phyloP scores from a whole-genome alignment of 2,329 filamentous ascomycete genomes.

The Diaporthe longicolla region DNA sequence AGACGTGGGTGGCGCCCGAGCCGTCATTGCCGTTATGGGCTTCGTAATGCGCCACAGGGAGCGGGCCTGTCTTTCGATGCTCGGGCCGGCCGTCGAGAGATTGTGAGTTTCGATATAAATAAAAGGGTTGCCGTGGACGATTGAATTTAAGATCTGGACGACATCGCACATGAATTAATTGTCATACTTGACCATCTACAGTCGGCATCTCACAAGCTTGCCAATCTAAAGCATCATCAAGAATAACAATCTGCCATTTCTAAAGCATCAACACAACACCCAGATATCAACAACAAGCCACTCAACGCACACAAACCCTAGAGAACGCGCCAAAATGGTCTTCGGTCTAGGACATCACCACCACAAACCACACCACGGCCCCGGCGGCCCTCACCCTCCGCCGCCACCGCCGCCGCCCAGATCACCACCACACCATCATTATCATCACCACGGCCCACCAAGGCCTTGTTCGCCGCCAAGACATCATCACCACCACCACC shows the following conservation, averaged over 20 bases:
- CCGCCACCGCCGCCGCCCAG: neutral
- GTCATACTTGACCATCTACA: neutral
- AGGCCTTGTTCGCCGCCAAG: slow-evolving; percentile 2
- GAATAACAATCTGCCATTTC: neutral
- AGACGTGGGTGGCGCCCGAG: neutral
- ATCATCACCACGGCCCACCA: neutral
- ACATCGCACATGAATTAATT: neutral
- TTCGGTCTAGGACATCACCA: slow-evolving; percentile 34
- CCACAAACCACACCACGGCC: slow-evolving; percentile 7
- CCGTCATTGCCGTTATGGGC: slow-evolving; percentile 3
- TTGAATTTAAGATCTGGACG: neutral
- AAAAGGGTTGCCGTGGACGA: neutral
- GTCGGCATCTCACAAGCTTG: neutral
- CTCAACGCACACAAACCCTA: neutral
- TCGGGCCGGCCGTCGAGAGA: slow-evolving; percentile 5
- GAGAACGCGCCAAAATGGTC: neutral
- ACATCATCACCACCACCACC: slow-evolving; percentile 14
- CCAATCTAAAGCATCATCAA: neutral
- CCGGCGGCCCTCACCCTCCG: neutral
- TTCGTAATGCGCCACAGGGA: slow-evolving; percentile 21
- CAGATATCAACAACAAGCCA: too few relatives aligned
- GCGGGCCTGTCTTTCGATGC: neutral
- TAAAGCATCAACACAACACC: neutral
- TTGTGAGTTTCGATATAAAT: neutral
- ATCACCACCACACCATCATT: neutral